Base-by-base conservation (phyloP, 176 grass and related monocot genomes). In the Lolium multiflorum region DNA sequence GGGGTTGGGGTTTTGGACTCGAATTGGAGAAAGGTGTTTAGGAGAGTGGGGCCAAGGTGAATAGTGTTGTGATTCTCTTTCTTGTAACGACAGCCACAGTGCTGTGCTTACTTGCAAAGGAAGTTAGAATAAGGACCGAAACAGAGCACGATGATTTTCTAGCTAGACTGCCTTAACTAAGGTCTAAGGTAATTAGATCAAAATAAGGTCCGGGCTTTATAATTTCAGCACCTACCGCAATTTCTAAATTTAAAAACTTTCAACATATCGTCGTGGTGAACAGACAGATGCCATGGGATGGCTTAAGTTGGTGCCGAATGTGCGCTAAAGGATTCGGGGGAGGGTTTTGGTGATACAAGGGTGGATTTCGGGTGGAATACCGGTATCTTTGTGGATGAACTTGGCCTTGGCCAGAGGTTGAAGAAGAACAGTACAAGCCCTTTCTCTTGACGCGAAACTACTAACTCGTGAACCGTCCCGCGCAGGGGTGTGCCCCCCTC, bases 1-100 rank as follows among this genome's bases (percentile, higher is more conserved):
- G 62, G 62, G 24, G 25, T 31, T 65, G 62, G 25, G 41, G 69
- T 46, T 72, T 72, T 72, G 69, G 69, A 72, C 69, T 47, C 20
- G 38, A 44, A 70, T 46, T 21, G 69, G 69, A 20, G 11, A 46
- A 72, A 47, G 24, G 22, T 5, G 21, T 1, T 46, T 37, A 37
- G 67, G 20, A 46, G 4, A 72, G 41, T 11, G 43, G 69, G 39
- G 20, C 39, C 39, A 11, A 46, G 41, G 41, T 48, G 70, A 20
- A 12, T 2, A 73, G 11, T 73, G 70, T 9, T 48, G 12, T 48
- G 41, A 4, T 26, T 63, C 5, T 26, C 22, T 63, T 25, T 63
- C 9, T 21, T 21, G 56, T 59, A 1, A 21, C 5, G 56, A 59
- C 56, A 59, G 18, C n/a, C 57, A 60, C 3, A 12, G 59, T 62